Evolutionary conservation across 176 grass and related monocot genomes (phyloP).

Genomic region (Microstegium vimineum): DNA sequence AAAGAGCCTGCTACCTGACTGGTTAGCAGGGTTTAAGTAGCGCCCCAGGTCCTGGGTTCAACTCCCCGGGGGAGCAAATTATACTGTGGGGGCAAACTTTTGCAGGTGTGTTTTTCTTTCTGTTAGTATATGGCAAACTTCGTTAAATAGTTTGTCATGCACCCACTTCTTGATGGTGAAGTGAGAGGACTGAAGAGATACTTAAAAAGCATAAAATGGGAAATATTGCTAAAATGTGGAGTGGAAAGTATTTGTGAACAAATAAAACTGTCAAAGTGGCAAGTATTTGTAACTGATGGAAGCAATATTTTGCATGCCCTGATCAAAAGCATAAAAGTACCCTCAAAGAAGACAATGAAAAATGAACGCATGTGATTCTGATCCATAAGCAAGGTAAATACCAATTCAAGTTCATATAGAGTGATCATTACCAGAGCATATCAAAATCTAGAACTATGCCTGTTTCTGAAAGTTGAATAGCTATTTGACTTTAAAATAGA

Average conservation of each 20-base stretch:
- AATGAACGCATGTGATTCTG: not conserved
- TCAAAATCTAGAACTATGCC: not conserved
- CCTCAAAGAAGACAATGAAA: not conserved
- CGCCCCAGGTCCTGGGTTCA: not conserved
- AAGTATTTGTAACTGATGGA: not conserved
- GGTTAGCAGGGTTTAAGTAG: not conserved
- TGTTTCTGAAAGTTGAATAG: slow-evolving; percentile 4
- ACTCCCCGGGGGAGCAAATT: not conserved
- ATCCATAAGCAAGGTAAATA: slow-evolving; percentile 14
- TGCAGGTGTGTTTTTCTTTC: not conserved
- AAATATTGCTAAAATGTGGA: not conserved
- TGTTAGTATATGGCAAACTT: not conserved
- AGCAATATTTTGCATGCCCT: not conserved
- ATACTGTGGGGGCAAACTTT: not conserved
- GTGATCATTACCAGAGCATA: not conserved
- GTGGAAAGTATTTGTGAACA: not conserved
- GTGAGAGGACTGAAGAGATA: not conserved
- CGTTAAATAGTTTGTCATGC: not conserved
- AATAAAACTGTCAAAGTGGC: not conserved
- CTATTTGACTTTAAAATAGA: not conserved
- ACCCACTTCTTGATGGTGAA: not conserved
- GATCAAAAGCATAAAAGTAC: not conserved
- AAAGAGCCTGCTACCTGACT: not conserved
- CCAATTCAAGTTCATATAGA: not conserved
- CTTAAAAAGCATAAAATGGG: not conserved